Evolutionary conservation across 306 rosid genomes (phyloP), one percentile per base, ranked within the genome.

Genomic region (Rubus idaeus): DNA sequence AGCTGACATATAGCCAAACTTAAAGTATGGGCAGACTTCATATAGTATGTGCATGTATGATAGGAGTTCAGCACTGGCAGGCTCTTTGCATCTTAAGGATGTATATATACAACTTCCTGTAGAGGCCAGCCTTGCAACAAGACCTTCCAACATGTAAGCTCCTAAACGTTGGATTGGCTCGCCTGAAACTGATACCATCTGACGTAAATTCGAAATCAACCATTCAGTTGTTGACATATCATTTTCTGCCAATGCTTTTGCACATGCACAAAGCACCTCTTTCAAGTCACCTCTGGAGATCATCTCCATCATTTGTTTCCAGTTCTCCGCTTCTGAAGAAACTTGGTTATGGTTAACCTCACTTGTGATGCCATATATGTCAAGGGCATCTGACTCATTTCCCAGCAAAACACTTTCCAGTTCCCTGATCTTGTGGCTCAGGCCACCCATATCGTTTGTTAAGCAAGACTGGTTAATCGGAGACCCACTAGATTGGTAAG

Each of bases 1-100:
- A 49, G 97, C 98, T 26, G 98, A 90, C 88, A 94, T 81, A 71
- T 90, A 92, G 0, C 98, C 96, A 62, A 94, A 92, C 76, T 94
- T 94, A 83, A 94, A 86, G 79, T 85, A 91, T 51, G 98, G 98
- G 62, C 92, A 88, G 64, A 92, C 69, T 81, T 92, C 98, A 73
- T 88, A 94, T 45, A 94, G 93, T 37, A 82, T 47, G 62, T 90
- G 91, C 98, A 94, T 94, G 75, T 90, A 84, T 8, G 98, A 88
- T 45, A 92, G 90, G 51, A 92, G 86, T 74, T 92, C 93, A 5
- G 80, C 80, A 44, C 96, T 72, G 10, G 88, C 83, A 68, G 96
- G 98, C 68, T 94, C 98, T 77, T 87, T 89, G 78, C 98, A 94
- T 86, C 88, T 85, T 76, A 92, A 85, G 74, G 95, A 75, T 63